phyloP scores from a whole-genome alignment of 257 asterid genomes.

The Lycium barbarum region DNA sequence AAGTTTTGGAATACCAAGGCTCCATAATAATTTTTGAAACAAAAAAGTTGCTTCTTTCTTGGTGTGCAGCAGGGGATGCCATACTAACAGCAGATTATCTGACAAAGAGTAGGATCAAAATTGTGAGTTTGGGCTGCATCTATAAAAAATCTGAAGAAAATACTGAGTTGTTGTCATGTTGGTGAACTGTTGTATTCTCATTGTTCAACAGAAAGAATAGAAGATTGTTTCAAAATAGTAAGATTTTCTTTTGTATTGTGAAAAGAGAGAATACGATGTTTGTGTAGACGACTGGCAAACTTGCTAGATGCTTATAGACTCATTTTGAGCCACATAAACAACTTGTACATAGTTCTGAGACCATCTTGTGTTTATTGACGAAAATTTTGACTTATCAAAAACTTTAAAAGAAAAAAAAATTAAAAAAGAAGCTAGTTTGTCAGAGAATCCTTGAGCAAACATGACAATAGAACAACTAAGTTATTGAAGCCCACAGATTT shows the following conservation, averaged over 20 bases:
- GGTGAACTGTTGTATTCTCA: not conserved
- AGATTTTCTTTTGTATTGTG: not conserved
- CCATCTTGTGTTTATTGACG: not conserved
- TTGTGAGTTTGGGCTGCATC: not conserved
- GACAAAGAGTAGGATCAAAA: not conserved
- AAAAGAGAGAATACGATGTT: not conserved
- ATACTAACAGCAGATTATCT: not conserved
- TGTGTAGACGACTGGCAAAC: not conserved
- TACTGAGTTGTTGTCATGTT: not conserved
- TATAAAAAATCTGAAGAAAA: too few species aligned
- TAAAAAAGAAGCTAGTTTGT: not conserved
- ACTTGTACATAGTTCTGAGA: not conserved
- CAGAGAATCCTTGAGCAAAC: not conserved
- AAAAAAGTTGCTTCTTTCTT: not conserved
- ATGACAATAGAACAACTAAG: not conserved
- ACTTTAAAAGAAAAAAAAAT: not conserved
- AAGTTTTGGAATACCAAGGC: not conserved
- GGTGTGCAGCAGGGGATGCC: not conserved
- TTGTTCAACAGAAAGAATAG: not conserved
- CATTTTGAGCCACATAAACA: not conserved
- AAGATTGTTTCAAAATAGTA: not conserved
- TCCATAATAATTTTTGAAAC: not conserved
- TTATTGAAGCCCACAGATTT: not conserved
- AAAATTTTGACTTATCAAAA: not conserved
- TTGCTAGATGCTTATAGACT: constrained; percentile 1